Evolutionary conservation across 108 stramenopile genomes (phyloP).

Genomic region (Cyclotella choctawhatcheeana): DNA sequence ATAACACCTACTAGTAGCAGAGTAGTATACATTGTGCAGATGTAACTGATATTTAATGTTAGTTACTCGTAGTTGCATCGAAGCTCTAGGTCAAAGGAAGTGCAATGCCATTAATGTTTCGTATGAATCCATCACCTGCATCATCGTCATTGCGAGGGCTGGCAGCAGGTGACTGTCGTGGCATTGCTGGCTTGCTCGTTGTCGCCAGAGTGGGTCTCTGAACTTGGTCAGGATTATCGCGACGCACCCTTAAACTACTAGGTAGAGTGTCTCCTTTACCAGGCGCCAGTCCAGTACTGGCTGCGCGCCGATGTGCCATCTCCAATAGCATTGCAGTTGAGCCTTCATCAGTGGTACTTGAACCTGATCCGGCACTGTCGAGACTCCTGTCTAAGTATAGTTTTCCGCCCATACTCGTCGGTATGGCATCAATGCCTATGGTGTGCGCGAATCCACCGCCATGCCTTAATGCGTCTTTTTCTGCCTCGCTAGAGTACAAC

Average conservation of each 20-base stretch:
- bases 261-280: background rate
- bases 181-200: conserved; percentile 22
- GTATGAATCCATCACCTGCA: background rate
- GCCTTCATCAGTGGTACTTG: background rate
- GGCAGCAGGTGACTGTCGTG: no score
- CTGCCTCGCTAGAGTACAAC: conserved; percentile 18
- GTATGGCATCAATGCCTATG: conserved; percentile 46
- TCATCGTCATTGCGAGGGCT: conserved; percentile 9
- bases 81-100: background rate
- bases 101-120: background rate
- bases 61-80: no score
- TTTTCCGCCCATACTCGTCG: conserved; percentile 42
- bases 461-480: background rate
- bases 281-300: background rate
- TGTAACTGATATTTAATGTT: no score
- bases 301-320: conserved; percentile 13
- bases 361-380: conserved; percentile 2
- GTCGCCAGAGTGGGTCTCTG: conserved; percentile 19
- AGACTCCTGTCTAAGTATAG: background rate
- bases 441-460: conserved; percentile 49
- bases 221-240: conserved; percentile 25
- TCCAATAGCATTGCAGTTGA: background rate
- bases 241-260: conserved; percentile 14
- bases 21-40: no score
- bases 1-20: no score